Percentiles rank a stretch among this genome's conserved stretches.
Conservation (phyloP, 2,329 filamentous ascomycete genomes). For the Fusarium graminum region DNA sequence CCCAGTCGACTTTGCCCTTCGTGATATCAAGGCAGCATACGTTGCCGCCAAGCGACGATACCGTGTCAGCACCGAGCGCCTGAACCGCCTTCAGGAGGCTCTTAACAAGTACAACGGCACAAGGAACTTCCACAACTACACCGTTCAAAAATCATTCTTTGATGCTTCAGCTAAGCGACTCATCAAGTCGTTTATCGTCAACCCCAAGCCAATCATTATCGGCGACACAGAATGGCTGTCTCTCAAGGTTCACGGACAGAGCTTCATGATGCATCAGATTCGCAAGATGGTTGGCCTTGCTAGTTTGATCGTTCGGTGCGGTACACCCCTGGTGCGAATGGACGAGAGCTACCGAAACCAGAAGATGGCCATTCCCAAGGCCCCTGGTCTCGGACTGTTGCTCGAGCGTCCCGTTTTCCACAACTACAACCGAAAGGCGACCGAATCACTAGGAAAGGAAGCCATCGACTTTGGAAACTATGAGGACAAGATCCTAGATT, state of each 20-base stretch:
- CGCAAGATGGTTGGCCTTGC: constrained; percentile 98
- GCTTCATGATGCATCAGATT: constrained; percentile 99
- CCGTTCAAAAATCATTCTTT: constrained; percentile 83
- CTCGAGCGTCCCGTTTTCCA: constrained; percentile 94
- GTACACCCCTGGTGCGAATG: constrained; percentile 79
- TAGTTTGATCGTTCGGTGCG: constrained; percentile 85
- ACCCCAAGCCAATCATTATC: constrained; percentile 82
- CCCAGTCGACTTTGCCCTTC: constrained; percentile 74
- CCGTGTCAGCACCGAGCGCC: constrained; percentile 78
- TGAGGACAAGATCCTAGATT: constrained; percentile 82
- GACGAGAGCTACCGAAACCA: constrained; percentile 77
- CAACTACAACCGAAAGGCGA: constrained; percentile 82
- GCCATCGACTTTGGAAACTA: constrained; percentile 84
- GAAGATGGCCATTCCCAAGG: constrained; percentile 91
- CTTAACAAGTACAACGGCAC: constrained; percentile 85
- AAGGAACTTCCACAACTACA: constrained; percentile 97
- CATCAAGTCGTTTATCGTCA: constrained; percentile 92
- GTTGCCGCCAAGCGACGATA: constrained; percentile 86
- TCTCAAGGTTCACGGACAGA: constrained; percentile 95
- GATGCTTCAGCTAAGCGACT: constrained; percentile 89
- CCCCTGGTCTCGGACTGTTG: constrained; percentile 86
- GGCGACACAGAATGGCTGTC: constrained; percentile 95
- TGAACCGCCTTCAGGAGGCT: constrained; percentile 80
- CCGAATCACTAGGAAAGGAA: constrained; percentile 71
- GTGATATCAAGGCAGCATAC: constrained; percentile 84